Conservation (phyloP, 495 filamentous ascomycete genomes). For the Entonaema liquescens region DNA sequence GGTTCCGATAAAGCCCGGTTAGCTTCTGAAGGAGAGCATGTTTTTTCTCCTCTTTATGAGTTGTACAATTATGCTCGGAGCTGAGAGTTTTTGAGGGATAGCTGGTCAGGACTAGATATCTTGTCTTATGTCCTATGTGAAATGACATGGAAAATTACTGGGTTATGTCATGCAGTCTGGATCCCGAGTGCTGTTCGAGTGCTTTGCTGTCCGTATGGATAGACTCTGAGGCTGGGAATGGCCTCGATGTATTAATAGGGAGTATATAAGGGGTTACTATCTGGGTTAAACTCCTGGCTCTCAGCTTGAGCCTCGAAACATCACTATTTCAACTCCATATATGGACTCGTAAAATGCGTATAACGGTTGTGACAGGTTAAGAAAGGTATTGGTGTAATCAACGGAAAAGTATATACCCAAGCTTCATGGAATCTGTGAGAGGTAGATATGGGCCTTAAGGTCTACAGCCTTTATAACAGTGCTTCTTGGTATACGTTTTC, state of each 20-base stretch:
- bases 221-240: slow-evolving; percentile 1
- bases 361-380: background rate
- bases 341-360: background rate
- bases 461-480: background rate
- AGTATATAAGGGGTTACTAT: background rate
- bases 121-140: background rate
- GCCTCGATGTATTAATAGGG: slow-evolving; percentile 32
- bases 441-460: no score
- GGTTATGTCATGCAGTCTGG: background rate
- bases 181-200: background rate
- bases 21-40: background rate
- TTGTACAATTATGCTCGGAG: slow-evolving; percentile 7
- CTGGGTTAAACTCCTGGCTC: background rate
- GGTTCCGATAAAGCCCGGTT: slow-evolving; percentile 32
- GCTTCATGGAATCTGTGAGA: no score
- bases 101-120: background rate
- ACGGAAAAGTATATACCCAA: no score
- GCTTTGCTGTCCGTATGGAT: background rate
- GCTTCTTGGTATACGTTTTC: no score
- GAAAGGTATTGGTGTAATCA: background rate
- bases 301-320: slow-evolving; percentile 5
- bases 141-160: background rate
- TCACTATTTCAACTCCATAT: slow-evolving; percentile 23
- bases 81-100: background rate
- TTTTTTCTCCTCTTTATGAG: background rate